Evolutionary conservation across 176 grass and related monocot species (phyloP), one percentile per base, ranked within the genome.

Genomic region (Oryza officinalis): DNA sequence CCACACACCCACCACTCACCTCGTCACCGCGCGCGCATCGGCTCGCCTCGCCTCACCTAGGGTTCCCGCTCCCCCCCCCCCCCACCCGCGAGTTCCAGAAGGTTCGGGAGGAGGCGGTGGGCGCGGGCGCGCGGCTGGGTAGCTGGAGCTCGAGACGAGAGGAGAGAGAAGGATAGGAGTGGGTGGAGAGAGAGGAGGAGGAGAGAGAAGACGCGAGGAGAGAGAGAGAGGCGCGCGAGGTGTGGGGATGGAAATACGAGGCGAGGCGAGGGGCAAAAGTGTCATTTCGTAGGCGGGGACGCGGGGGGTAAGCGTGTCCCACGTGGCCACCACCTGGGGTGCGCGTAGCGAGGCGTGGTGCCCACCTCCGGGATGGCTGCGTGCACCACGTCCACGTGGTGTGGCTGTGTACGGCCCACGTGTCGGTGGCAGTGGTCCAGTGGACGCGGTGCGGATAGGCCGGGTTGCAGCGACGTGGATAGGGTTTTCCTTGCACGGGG

Each of bases 1-100:
- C 15, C 59, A 31, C 14, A 41, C 8, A 6, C 37, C 49, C 12
- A 4, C 47, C 47, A 50, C 14, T 50, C 47, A 15, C 14, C 14
- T 17, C 47, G 15, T 86, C 67, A 90, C 66, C 78, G 50, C 57
- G 32, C 72, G 44, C 83, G 78, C 88, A 86, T 90, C 83, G 14
- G 47, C 25, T 50, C 74, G 37, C 7, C 33, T 35, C 37, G 12
- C 23, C 80, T 78, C 60, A 3, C 14, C 69, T 68, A 75, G 63
- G 75, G 68, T 8, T 57, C 33, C 85, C 35, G 65, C 78, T 69
- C 27, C 41, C 26, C 32, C 26, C 44, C 18, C 10, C 27, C 37
- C 45, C 20, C 44, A 25, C 10, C 35, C 37, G 74, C 74, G 84
- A 30, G 74, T 85, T 88, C 76, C 45, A 88, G 88, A 90, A 78